Conservation (phyloP, 2,329 filamentous ascomycete species). For the Ophiostoma quercus region DNA sequence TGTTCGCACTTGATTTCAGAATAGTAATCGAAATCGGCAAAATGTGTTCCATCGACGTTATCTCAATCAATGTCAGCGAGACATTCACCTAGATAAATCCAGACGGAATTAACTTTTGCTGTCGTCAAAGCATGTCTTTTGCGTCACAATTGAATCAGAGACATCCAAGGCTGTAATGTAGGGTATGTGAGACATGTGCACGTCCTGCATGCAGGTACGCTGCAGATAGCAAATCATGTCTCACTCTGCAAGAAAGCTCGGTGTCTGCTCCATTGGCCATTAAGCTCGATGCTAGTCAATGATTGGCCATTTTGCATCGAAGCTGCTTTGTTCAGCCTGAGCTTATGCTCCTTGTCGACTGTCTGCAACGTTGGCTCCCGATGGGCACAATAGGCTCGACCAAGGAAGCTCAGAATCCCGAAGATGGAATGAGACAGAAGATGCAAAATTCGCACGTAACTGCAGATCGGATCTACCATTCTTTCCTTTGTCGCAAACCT, state of each 20-base stretch:
- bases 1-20: background rate
- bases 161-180: background rate
- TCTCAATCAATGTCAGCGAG: background rate
- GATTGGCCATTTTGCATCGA: background rate
- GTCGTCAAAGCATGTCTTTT: background rate
- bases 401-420: background rate
- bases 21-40: background rate
- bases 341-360: background rate
- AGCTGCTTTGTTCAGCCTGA: background rate
- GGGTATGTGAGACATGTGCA: slow-evolving; percentile 9
- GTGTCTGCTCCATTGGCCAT: background rate
- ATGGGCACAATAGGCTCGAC: background rate
- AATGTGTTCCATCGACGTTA: background rate
- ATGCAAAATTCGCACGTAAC: background rate
- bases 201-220: slow-evolving; percentile 14
- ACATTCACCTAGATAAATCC: background rate
- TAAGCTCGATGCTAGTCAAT: background rate
- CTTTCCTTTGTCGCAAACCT: background rate
- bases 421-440: background rate
- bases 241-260: background rate
- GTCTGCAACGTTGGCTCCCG: background rate
- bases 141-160: background rate
- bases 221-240: slow-evolving; percentile 1
- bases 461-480: background rate
- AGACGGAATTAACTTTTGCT: background rate